Percentiles rank a stretch among this genome's conserved stretches.
Evolutionary conservation across 331 rosid species (phyloP).

Genomic region (Pyracantha coccinea): DNA sequence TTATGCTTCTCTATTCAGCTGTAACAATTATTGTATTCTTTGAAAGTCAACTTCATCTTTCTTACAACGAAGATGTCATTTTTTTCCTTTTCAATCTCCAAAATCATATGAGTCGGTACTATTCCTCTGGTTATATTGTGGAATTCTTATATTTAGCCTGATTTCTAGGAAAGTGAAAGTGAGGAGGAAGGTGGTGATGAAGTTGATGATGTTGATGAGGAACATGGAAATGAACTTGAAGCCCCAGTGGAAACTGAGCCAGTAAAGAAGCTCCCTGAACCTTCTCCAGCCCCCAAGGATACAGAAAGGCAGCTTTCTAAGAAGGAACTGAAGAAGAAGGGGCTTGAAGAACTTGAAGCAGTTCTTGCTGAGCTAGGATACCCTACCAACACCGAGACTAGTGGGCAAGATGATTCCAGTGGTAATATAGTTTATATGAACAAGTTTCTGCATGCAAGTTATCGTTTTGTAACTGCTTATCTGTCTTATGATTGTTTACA

Average conservation of each 20-base stretch:
- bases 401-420: conserved; percentile 34
- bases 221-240: conserved; percentile 37
- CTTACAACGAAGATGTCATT: not conserved
- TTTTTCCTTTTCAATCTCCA: not conserved
- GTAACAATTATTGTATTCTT: not conserved
- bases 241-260: conserved; percentile 26
- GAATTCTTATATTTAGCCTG: conserved; percentile 4
- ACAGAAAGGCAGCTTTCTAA: conserved; percentile 67
- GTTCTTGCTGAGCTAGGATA: conserved; percentile 65
- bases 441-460: not conserved
- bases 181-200: conserved; percentile 53
- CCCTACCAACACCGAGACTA: conserved; percentile 15
- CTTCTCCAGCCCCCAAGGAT: conserved; percentile 38
- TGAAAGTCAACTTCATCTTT: not conserved
- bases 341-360: conserved; percentile 59
- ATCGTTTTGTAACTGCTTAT: not conserved
- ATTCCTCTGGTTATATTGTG: not conserved
- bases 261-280: conserved; percentile 26
- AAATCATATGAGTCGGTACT: not conserved
- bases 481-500: not conserved
- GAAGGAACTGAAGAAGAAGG: conserved; percentile 69
- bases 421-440: conserved; percentile 24
- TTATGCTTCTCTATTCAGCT: not conserved
- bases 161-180: conserved; percentile 52
- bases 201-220: conserved; percentile 49